Conservation (phyloP, 1,284 basidiomycete species). For the Bjerkandera adusta region DNA sequence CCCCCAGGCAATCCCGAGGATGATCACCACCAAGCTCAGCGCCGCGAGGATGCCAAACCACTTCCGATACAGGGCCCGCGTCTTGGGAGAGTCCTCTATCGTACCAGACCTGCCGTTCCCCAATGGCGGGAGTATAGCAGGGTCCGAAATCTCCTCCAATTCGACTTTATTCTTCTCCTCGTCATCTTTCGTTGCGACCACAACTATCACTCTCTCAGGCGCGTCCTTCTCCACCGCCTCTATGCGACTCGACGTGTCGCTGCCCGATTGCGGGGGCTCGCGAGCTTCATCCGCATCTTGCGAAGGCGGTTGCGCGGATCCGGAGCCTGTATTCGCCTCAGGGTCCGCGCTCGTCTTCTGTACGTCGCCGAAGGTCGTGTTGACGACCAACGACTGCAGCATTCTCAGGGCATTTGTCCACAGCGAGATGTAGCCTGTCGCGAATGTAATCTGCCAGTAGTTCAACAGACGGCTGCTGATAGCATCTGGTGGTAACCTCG, state of each 20-base stretch:
- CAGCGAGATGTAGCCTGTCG: conserved; percentile 28
- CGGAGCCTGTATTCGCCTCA: too few species aligned
- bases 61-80: conserved; percentile 28
- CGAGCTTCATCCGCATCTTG: too few species aligned
- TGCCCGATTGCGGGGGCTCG: background rate
- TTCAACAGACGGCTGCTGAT: conserved; percentile 23
- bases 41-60: conserved; percentile 21
- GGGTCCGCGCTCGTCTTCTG: too few species aligned
- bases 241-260: background rate
- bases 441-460: conserved; percentile 32
- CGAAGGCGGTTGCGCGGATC: too few species aligned
- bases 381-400: conserved; percentile 28
- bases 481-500: conserved; percentile 20
- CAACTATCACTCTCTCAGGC: too few species aligned
- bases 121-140: conserved; percentile 22
- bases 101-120: too few species aligned
- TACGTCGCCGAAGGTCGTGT: background rate
- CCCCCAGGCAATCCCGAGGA: conserved; percentile 28
- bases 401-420: conserved; percentile 25
- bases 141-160: too few species aligned
- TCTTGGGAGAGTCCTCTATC: conserved; percentile 22
- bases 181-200: too few species aligned
- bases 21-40: conserved; percentile 22
- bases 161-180: too few species aligned
- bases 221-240: background rate